Percentiles rank a stretch among this genome's conserved stretches.
Conservation (phyloP, 352 stramenopile genomes). For the Pythium vanterpoolii region DNA sequence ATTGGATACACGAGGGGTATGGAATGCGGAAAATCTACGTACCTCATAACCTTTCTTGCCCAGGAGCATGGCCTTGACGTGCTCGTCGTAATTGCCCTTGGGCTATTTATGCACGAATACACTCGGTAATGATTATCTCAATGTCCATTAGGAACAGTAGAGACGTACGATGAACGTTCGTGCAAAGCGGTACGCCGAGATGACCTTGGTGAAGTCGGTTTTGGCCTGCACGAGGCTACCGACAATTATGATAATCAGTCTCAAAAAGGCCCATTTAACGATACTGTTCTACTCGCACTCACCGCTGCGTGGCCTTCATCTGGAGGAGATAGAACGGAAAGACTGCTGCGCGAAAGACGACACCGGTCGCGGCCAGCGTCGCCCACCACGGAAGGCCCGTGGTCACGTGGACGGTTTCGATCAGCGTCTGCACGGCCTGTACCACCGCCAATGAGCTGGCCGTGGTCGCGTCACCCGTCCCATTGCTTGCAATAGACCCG, state of each 20-base stretch:
- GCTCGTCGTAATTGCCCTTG: conserved; percentile 21
- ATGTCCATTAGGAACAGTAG: neutral
- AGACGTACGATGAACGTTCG: conserved; percentile 55
- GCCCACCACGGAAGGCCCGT: conserved; percentile 78
- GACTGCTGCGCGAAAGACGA: conserved; percentile 57
- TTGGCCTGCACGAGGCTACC: conserved; percentile 46
- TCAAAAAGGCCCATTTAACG: neutral
- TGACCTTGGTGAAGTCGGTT: conserved; percentile 56
- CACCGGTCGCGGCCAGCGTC: conserved; percentile 56
- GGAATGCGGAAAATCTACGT: too few species aligned
- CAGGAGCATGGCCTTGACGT: conserved; percentile 23
- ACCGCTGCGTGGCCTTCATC: conserved; percentile 64
- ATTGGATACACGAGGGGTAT: too few species aligned
- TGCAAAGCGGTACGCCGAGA: conserved; percentile 74
- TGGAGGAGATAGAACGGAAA: conserved; percentile 77
- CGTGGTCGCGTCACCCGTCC: neutral
- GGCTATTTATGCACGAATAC: too few species aligned
- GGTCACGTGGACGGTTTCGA: conserved; percentile 60
- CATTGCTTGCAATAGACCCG: neutral
- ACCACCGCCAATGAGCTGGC: conserved; percentile 36
- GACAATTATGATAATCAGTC: neutral
- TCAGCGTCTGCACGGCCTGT: conserved; percentile 49
- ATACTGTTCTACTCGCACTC: neutral
- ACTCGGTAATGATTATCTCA: too few species aligned
- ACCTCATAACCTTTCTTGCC: conserved; percentile 26